A percentile compares a stretch with the other conserved stretches of the same genome.
Evolutionary conservation across 2,329 filamentous ascomycete species (phyloP).

Genomic region (Diaporthe citriasiana): DNA sequence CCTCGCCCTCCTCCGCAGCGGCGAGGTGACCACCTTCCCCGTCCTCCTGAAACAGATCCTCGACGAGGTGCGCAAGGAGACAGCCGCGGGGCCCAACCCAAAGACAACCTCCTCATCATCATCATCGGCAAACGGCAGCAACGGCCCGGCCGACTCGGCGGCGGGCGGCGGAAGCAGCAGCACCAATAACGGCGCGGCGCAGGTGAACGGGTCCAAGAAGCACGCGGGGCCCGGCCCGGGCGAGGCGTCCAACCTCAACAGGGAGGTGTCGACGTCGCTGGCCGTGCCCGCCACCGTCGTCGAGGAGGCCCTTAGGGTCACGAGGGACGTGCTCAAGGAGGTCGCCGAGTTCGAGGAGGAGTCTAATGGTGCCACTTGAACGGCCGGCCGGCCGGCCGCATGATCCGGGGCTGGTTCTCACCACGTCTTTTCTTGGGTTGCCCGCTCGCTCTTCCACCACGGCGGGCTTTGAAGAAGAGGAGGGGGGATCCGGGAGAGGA

Average conservation of each 20-base stretch:
- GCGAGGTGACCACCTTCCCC: slow-evolving; percentile 72
- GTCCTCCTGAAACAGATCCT: slow-evolving; percentile 72
- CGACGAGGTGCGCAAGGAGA: slow-evolving; percentile 71
- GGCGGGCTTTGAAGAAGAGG: background rate
- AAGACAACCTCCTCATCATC: slow-evolving; percentile 45
- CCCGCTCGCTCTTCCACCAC: background rate
- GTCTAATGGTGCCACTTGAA: slow-evolving; percentile 42
- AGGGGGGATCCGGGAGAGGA: background rate
- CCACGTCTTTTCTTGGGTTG: background rate
- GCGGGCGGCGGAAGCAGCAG: background rate
- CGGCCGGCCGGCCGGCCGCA: background rate
- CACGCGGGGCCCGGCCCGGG: slow-evolving; percentile 45
- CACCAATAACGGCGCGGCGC: slow-evolving; percentile 34
- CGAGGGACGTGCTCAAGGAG: slow-evolving; percentile 69
- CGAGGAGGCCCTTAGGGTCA: slow-evolving; percentile 72
- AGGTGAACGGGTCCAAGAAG: slow-evolving; percentile 50
- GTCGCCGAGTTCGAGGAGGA: slow-evolving; percentile 58
- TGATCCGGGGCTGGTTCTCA: background rate
- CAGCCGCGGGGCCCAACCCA: slow-evolving; percentile 47
- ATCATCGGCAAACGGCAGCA: slow-evolving; percentile 48
- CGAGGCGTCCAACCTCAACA: slow-evolving; percentile 45
- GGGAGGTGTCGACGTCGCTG: slow-evolving; percentile 53
- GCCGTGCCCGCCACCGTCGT: slow-evolving; percentile 72
- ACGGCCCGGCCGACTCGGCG: slow-evolving; percentile 18
- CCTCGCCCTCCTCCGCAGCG: slow-evolving; percentile 70